Evolutionary conservation across 306 rosid genomes (phyloP).

Genomic region (Prunus mira): DNA sequence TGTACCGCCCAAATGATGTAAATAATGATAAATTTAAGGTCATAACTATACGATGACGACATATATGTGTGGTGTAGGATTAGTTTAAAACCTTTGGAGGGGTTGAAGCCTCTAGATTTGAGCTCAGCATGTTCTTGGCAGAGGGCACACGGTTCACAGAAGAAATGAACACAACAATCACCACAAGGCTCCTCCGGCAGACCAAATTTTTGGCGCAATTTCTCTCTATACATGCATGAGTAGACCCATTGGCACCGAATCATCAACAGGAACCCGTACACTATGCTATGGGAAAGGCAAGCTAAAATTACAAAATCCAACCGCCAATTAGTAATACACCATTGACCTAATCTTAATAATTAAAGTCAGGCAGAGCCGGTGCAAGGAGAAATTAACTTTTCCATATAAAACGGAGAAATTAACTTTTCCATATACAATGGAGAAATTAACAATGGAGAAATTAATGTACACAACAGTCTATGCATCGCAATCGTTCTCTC

Average conservation of each 20-base stretch:
- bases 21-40: not conserved
- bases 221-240: conserved; percentile 16
- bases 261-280: conserved; percentile 1
- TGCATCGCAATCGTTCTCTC: no score
- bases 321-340: not conserved
- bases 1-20: not conserved
- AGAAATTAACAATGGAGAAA: no score
- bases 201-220: not conserved
- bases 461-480: no score
- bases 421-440: no score
- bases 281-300: not conserved
- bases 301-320: not conserved
- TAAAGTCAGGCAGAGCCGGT: no score
- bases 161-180: conserved; percentile 23
- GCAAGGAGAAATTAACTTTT: no score
- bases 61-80: not conserved
- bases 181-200: conserved; percentile 10
- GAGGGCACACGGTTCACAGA: conserved; percentile 19
- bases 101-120: conserved; percentile 15
- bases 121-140: conserved; percentile 31
- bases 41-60: not conserved
- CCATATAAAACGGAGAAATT: no score
- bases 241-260: conserved; percentile 16
- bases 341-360: not conserved
- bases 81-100: conserved; percentile 10